Conservation (phyloP, 2,329 filamentous ascomycete genomes). For the Xylaria sp. region DNA sequence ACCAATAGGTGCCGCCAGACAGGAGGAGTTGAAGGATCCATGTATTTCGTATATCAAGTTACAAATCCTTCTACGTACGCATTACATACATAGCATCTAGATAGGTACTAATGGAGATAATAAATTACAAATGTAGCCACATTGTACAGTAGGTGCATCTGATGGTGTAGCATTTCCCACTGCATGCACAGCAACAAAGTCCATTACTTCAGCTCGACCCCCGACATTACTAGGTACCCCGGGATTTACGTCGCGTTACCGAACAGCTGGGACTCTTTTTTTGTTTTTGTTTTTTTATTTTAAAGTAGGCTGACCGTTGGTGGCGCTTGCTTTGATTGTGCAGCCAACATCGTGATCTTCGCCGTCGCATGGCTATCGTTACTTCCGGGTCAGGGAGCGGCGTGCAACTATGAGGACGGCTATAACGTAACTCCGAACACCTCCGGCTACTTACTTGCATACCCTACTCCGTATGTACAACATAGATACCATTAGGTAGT, state of each 20-base stretch:
- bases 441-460: not conserved
- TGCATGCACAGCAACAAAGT: constrained; percentile 20
- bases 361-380: not conserved
- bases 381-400: not conserved
- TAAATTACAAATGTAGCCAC: not conserved
- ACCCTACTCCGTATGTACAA: too few relatives aligned
- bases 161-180: not conserved
- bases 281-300: not conserved
- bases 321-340: not conserved
- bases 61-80: not conserved
- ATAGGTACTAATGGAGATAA: not conserved
- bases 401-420: not conserved
- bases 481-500: too few relatives aligned
- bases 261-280: constrained; percentile 14
- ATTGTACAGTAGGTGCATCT: too few relatives aligned
- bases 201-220: constrained; percentile 7
- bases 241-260: constrained; percentile 27
- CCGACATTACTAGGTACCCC: constrained; percentile 15
- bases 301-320: not conserved
- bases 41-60: not conserved
- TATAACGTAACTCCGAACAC: not conserved
- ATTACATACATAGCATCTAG: not conserved
- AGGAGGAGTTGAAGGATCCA: constrained; percentile 2
- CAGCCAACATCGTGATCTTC: not conserved
- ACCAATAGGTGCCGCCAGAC: not conserved